These are phyloP conservation scores for Talaromyces sp. DNA, from an alignment of 2,329 filamentous ascomycete species.

Conservation along the genomic window DNA sequence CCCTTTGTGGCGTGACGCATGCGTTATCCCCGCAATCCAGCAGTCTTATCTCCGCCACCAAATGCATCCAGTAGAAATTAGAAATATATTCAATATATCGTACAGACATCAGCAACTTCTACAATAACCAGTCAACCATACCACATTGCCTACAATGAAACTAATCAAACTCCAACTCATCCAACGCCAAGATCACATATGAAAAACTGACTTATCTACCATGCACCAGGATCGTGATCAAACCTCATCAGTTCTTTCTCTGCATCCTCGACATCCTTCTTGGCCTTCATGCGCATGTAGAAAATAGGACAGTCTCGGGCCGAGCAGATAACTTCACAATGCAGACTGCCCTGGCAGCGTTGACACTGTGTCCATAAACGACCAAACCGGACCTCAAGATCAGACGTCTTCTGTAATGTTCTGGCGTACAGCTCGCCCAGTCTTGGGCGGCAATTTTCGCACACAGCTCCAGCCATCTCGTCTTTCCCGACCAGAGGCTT, in stretches of 20 bases:
- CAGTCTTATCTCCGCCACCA: neutral
- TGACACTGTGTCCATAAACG: conserved; percentile 98
- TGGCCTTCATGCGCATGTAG: conserved; percentile 99
- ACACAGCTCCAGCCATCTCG: conserved; percentile 81
- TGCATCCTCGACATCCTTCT: conserved; percentile 95
- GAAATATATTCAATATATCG: neutral
- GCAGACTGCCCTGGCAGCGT: conserved; percentile 93
- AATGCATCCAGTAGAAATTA: neutral
- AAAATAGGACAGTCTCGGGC: conserved; percentile 97
- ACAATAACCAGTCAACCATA: neutral
- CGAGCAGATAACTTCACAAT: conserved; percentile 96
- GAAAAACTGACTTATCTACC: conserved; percentile 38
- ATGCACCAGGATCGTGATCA: conserved; percentile 74
- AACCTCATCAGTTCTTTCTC: conserved; percentile 87
- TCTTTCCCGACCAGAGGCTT: conserved; percentile 78
- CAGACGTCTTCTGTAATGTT: conserved; percentile 78
- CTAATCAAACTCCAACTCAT: neutral
- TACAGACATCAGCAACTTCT: neutral
- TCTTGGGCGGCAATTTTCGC: conserved; percentile 74
- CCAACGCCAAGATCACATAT: neutral
- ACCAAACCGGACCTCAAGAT: conserved; percentile 88
- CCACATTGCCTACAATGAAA: neutral
- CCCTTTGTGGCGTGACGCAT: conserved; percentile 1
- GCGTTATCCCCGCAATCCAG: neutral
- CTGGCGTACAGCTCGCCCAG: conserved; percentile 92